These are phyloP conservation scores for Ophiocordyceps australis DNA, from an alignment of 2,329 filamentous ascomycete genomes.

Conservation along the genomic window DNA sequence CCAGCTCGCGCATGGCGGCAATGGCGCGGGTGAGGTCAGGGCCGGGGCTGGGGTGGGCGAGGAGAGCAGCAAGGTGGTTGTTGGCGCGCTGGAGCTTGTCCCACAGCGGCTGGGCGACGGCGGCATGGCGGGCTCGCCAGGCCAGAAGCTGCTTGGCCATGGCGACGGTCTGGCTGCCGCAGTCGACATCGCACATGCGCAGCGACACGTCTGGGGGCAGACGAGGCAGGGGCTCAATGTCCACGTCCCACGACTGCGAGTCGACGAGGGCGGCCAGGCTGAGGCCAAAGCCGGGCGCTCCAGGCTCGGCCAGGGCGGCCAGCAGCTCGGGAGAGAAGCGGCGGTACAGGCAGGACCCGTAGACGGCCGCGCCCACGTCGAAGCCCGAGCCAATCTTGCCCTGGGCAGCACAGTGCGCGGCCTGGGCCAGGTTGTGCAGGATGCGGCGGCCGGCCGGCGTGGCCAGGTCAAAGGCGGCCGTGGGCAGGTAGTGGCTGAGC, in stretches of 20 bases:
- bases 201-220: conserved; percentile 60
- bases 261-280: conserved; percentile 50
- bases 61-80: conserved; percentile 45
- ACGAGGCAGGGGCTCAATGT: conserved; percentile 48
- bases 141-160: conserved; percentile 88
- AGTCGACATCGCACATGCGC: conserved; percentile 92
- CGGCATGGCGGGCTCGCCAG: conserved; percentile 52
- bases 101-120: conserved; percentile 56
- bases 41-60: conserved; percentile 32
- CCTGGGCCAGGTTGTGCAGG: conserved; percentile 87
- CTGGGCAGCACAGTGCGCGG: conserved; percentile 86
- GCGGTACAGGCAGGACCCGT: conserved; percentile 76
- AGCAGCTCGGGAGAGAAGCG: conserved; percentile 79
- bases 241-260: conserved; percentile 58
- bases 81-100: conserved; percentile 56
- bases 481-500: conserved; percentile 55
- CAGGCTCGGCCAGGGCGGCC: conserved; percentile 45
- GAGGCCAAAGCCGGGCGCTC: conserved; percentile 45
- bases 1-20: conserved; percentile 36
- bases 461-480: conserved; percentile 33
- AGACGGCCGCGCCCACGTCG: conserved; percentile 84
- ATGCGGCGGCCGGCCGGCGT: conserved; percentile 34
- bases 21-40: conserved; percentile 26
- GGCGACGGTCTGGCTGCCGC: conserved; percentile 77
- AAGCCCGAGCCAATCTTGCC: conserved; percentile 94